Base-by-base conservation (phyloP, 225 moss, liverwort and hornwort genomes). In the Polytrichum formosum region DNA sequence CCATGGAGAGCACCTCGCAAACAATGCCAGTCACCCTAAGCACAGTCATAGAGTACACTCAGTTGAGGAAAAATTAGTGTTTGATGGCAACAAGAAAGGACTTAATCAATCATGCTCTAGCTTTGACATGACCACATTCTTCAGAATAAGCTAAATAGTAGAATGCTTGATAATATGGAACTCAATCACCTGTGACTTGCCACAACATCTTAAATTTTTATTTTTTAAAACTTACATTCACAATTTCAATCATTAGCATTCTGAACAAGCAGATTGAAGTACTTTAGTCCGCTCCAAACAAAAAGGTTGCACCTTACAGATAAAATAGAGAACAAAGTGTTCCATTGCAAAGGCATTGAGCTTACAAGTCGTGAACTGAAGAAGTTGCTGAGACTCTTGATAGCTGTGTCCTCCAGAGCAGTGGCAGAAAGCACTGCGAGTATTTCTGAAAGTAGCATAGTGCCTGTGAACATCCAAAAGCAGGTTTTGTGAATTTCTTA, bases 1-100 rank as follows among this genome's bases (percentile, higher is more conserved):
- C 94, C 94, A 67, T 92, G 79, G 19, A 94, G 76, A 56, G 92
- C 88, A 71, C 87, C 89, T 62, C 88, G 88, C 75, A 94, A 74
- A 81, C 86, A 92, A 74, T 89, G 90, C 94, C 92, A 94, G 68
- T 94, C 94, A 75, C 74, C 88, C 94, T 94, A 83, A 53, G 72
- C 76, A 73, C 22, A 54, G 61, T 61, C 6, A 61, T 21, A 20
- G 61, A 21, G 9, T 61, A n/a, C 26, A 3, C 61, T 61, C n/a
- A 61, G 22, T 61, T 61, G n/a, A 61, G 61, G 22, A 61, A 61
- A 21, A 61, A 22, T 22, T 8, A 22, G 9, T 26, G 26, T 22
- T 22, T 8, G 26, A 61, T 61, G 26, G 22, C 61, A 21, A 61
- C 61, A 29, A 33, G 5, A 33, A 67, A 67, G 31, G 4, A 26